These are phyloP conservation scores for Ogataea polymorpha DNA, from an alignment of 805 yeast genomes.

Conservation along the genomic window DNA sequence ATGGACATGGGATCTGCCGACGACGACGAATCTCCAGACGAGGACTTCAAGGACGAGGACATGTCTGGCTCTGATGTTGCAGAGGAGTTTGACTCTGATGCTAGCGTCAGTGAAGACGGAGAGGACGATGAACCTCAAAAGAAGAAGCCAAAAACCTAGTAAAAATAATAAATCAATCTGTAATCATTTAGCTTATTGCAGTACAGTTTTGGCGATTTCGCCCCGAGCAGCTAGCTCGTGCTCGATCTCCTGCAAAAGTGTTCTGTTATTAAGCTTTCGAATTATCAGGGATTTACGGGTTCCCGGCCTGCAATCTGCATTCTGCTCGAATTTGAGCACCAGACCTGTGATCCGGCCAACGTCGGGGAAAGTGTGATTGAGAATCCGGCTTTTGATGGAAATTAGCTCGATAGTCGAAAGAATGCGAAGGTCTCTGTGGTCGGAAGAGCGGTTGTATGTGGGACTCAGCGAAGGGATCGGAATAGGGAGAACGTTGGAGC, in stretches of 20 bases:
- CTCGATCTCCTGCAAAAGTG: constrained; percentile 15
- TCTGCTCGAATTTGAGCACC: constrained; percentile 20
- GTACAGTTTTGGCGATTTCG: constrained; percentile 11
- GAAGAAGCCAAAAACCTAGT: constrained; percentile 27
- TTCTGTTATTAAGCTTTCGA: constrained; percentile 15
- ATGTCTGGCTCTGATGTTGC: constrained; percentile 54
- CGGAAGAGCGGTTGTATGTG: constrained; percentile 13
- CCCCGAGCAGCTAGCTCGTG: constrained; percentile 17
- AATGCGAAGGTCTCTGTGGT: constrained; percentile 11
- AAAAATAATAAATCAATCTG: constrained; percentile 1
- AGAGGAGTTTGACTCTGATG: constrained; percentile 80
- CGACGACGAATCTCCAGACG: constrained; percentile 76
- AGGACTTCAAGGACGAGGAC: constrained; percentile 65
- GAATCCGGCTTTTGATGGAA: constrained; percentile 19
- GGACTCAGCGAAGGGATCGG: constrained; percentile 15
- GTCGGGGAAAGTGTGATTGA: constrained; percentile 14
- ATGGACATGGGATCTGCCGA: constrained; percentile 72
- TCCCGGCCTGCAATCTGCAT: constrained; percentile 11
- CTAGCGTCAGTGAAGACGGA: constrained; percentile 26
- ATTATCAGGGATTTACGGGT: constrained; percentile 6
- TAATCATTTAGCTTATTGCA: background rate
- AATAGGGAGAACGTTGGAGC: background rate
- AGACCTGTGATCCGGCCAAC: constrained; percentile 18
- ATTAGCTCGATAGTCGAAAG: constrained; percentile 19
- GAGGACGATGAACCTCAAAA: constrained; percentile 26